Percentiles rank a stretch among this genome's conserved stretches.
phyloP scores from a whole-genome alignment of 2,329 filamentous ascomycete genomes.

The Talaromyces sp. region DNA sequence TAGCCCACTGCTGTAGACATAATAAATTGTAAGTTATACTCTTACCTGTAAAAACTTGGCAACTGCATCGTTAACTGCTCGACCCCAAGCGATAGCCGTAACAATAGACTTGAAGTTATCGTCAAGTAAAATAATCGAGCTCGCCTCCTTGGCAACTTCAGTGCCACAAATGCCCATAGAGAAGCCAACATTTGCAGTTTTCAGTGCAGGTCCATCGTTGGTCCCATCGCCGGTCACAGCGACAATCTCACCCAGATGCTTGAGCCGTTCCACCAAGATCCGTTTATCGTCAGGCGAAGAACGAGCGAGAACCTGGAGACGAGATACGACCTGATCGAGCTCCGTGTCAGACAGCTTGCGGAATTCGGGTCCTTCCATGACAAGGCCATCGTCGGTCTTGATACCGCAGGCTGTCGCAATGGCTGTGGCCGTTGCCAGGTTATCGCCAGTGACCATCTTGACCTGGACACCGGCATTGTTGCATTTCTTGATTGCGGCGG shows the following conservation, averaged over 20 bases:
- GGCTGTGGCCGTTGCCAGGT: slow-evolving; percentile 65
- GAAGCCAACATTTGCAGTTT: slow-evolving; percentile 62
- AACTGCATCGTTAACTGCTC: slow-evolving; percentile 63
- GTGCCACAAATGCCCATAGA: slow-evolving; percentile 65
- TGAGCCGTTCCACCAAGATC: slow-evolving; percentile 57
- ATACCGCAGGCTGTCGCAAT: slow-evolving; percentile 73
- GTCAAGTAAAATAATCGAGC: slow-evolving; percentile 63
- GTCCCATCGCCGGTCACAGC: slow-evolving; percentile 62
- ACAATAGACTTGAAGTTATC: slow-evolving; percentile 63
- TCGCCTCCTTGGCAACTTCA: slow-evolving; percentile 64
- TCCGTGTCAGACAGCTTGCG: slow-evolving; percentile 56
- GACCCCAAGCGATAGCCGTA: slow-evolving; percentile 64
- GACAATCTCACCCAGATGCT: slow-evolving; percentile 58
- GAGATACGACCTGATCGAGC: slow-evolving; percentile 55
- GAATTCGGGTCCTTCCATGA: slow-evolving; percentile 67
- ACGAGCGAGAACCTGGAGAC: slow-evolving; percentile 59
- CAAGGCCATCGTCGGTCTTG: slow-evolving; percentile 51
- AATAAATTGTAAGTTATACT: not conserved
- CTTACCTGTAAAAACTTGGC: slow-evolving; percentile 58
- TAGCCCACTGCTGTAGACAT: slow-evolving; percentile 59
- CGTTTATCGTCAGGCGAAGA: slow-evolving; percentile 65
- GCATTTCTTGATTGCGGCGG: slow-evolving; percentile 62
- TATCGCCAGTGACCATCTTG: slow-evolving; percentile 69
- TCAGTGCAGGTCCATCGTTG: slow-evolving; percentile 62
- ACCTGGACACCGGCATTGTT: slow-evolving; percentile 65